Base-by-base conservation (phyloP, 2,329 filamentous ascomycete species). In the Fusarium neocosmosporiellum region DNA sequence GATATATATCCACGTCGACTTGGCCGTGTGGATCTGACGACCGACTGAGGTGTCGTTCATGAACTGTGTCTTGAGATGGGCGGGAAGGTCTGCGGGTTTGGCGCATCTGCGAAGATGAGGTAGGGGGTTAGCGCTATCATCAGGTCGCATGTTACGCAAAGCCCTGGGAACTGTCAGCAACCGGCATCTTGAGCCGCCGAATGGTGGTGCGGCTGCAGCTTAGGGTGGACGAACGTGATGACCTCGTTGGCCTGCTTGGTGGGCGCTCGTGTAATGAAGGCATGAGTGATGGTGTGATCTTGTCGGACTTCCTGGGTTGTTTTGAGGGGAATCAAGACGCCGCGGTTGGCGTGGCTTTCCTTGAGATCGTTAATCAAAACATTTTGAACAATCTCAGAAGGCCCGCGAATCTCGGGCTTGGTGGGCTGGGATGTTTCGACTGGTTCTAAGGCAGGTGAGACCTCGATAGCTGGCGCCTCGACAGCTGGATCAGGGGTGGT, bases 21-120 rank as follows among this genome's bases (percentile, higher is more conserved):
- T 91, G 63, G 87, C 85, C 16, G 88, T 89, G 72, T 90, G 89
- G 59, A 89, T 86, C 72, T 88, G 85, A 68, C 87, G 85, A 73
- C 88, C 89, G 55, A 81, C 79, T 0, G 86, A 81, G n/a, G 83
- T 85, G 66, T 88, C 87, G 75, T 90, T 89, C 86, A 91, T 90
- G 73, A 88, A 88, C 69, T 88, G 85, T 7, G 86, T 85, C 80
- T 90, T 90, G 69, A 93, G 85, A 75, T 92, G 90, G 29, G 86
- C 83, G 11, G 93, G 92, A 10, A 95, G 85, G 77, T 92, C 91
- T 61, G 86, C 84, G 54, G 88, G 89, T 81, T 95, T 94, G 66
- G 91, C 92, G 80, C 94, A 94, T 80, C 93, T 89, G 71, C 93
- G 92, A 64, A 96, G 86, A 83, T 96, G 91, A 83, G 90, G 88